phyloP scores from a whole-genome alignment of 371 early-diverging fungal genomes.

The Mucor lusitanicus region DNA sequence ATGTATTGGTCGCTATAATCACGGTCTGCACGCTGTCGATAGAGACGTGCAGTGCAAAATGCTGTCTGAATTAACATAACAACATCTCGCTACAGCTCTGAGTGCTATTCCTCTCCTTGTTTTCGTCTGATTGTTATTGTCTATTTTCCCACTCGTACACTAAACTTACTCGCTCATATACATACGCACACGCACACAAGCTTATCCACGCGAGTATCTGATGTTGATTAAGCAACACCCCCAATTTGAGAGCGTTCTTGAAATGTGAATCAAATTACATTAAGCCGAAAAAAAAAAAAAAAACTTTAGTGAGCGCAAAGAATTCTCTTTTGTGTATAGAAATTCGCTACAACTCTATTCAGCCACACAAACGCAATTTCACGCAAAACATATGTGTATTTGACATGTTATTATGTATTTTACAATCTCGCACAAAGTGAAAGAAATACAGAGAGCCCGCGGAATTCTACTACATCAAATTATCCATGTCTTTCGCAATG shows the following conservation, averaged over 20 bases:
- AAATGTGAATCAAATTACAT: not conserved
- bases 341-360: not conserved
- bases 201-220: not conserved
- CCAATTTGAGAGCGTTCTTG: not conserved
- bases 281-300: no score
- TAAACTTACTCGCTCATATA: not conserved
- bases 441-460: not conserved
- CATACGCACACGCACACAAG: not conserved
- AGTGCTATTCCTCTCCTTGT: not conserved
- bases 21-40: not conserved
- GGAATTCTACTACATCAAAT: not conserved
- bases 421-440: not conserved
- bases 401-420: not conserved
- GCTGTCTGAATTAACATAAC: not conserved
- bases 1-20: not conserved
- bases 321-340: not conserved
- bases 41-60: not conserved
- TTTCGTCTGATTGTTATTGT: not conserved
- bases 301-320: not conserved
- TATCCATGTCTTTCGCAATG: not conserved
- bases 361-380: not conserved
- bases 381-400: not conserved
- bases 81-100: not conserved
- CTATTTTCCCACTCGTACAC: not conserved
- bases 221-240: not conserved